phyloP scores from a whole-genome alignment of 108 stramenopile genomes.

The Cyclostephanos invisitatus region DNA sequence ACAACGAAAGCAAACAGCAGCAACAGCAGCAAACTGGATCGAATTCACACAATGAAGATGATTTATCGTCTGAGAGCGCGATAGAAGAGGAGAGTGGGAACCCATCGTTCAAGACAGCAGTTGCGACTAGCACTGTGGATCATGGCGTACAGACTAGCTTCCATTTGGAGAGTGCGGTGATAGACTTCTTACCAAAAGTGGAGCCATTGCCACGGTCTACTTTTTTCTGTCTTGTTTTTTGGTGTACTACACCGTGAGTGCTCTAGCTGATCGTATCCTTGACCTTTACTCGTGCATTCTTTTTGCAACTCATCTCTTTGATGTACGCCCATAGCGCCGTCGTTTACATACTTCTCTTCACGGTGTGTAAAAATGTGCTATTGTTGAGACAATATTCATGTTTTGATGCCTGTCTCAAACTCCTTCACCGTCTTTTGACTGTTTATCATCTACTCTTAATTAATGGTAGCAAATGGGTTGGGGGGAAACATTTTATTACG shows the following conservation, averaged over 20 bases:
- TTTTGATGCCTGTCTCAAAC: neutral
- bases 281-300: neutral
- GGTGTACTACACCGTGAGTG: constrained; percentile 40
- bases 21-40: no score
- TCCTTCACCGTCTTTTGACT: neutral
- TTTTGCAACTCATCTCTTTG: neutral
- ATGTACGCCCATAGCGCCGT: constrained; percentile 4
- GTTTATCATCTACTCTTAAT: neutral
- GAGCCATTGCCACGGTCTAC: constrained; percentile 36
- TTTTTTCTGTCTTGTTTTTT: constrained; percentile 38
- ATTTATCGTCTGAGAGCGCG: no score
- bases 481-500: constrained; percentile 41
- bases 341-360: constrained; percentile 30
- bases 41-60: no score
- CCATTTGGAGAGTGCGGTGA: no score
- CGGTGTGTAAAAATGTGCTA: constrained; percentile 18
- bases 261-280: neutral
- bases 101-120: neutral
- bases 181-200: constrained; percentile 38
- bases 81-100: no score
- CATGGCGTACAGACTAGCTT: no score
- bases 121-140: no score
- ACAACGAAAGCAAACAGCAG: no score
- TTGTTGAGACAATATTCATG: neutral
- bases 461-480: constrained; percentile 55